These are phyloP conservation scores for Cyberlindnera xishuangbannaensis DNA, from an alignment of 805 yeast species.

Conservation along the genomic window DNA sequence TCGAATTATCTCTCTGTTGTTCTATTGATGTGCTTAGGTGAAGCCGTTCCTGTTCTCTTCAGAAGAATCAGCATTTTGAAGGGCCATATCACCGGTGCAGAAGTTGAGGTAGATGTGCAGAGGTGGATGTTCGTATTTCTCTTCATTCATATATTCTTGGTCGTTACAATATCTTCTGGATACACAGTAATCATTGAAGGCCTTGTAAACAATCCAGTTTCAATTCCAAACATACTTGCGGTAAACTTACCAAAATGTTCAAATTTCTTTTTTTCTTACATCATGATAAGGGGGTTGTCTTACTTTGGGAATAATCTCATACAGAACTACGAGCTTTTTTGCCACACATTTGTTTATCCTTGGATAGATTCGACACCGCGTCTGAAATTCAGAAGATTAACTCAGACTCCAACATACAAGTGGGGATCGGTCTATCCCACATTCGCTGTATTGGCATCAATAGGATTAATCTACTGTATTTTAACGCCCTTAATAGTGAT, in stretches of 20 bases:
- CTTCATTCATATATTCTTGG: constrained; percentile 78
- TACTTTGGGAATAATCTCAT: constrained; percentile 68
- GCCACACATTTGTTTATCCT: constrained; percentile 30
- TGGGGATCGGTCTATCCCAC: constrained; percentile 83
- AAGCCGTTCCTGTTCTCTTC: constrained; percentile 54
- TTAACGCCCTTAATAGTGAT: constrained; percentile 74
- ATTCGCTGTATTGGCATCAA: constrained; percentile 70
- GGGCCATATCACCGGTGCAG: constrained; percentile 56
- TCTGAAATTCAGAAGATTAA: constrained; percentile 39
- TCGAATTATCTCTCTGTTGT: constrained; percentile 66
- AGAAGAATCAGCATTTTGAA: constrained; percentile 47
- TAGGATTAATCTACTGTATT: constrained; percentile 72
- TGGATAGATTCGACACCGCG: constrained; percentile 57
- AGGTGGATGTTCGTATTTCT: constrained; percentile 72
- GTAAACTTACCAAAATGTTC: constrained; percentile 80
- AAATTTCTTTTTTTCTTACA: constrained; percentile 75
- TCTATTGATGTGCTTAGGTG: constrained; percentile 56
- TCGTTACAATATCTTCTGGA: constrained; percentile 81
- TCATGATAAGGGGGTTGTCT: constrained; percentile 69
- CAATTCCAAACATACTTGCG: constrained; percentile 68
- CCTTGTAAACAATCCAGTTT: constrained; percentile 61
- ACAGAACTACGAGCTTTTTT: constrained; percentile 47
- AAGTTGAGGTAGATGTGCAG: constrained; percentile 66
- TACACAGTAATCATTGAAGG: constrained; percentile 56
- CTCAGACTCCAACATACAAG: constrained; percentile 39